Evolutionary conservation across 2,329 filamentous ascomycete species (phyloP).

Genomic region (Chrysoporthe austroafricana): DNA sequence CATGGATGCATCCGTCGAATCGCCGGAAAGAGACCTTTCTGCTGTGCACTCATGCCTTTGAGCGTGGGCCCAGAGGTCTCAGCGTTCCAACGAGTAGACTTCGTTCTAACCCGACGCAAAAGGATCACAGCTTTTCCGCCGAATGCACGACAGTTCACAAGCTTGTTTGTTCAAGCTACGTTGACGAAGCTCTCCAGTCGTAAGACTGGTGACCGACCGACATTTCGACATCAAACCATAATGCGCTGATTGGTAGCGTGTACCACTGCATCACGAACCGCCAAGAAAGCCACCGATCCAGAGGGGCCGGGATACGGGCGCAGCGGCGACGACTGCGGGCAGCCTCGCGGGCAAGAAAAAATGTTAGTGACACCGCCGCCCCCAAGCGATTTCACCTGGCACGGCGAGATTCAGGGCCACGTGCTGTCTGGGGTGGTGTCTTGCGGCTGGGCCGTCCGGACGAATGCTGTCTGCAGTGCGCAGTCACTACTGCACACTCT

Average conservation of each 20-base stretch:
- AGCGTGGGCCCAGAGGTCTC: background rate
- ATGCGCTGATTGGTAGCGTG: background rate
- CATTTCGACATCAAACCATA: background rate
- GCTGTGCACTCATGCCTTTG: background rate
- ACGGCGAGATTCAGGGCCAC: constrained; percentile 18
- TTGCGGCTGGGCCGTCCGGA: constrained; percentile 13
- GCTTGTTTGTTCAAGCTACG: background rate
- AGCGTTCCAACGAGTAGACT: background rate
- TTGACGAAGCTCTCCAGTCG: background rate
- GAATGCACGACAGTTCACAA: background rate
- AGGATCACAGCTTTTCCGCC: background rate
- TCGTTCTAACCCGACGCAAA: background rate
- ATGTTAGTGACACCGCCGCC: constrained; percentile 29
- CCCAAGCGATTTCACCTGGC: constrained; percentile 15
- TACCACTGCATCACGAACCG: background rate
- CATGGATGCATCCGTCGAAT: background rate
- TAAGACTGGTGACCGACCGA: background rate
- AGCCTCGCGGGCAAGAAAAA: background rate
- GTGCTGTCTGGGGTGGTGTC: constrained; percentile 23
- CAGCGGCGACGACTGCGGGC: background rate
- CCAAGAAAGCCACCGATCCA: background rate
- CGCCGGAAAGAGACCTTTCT: background rate
- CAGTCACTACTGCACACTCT: constrained; percentile 4
- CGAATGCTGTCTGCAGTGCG: constrained; percentile 13
- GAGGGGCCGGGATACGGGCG: background rate